Base-by-base conservation (phyloP, 768 basidiomycete genomes). In the Leucosporidium creatinivorum region DNA sequence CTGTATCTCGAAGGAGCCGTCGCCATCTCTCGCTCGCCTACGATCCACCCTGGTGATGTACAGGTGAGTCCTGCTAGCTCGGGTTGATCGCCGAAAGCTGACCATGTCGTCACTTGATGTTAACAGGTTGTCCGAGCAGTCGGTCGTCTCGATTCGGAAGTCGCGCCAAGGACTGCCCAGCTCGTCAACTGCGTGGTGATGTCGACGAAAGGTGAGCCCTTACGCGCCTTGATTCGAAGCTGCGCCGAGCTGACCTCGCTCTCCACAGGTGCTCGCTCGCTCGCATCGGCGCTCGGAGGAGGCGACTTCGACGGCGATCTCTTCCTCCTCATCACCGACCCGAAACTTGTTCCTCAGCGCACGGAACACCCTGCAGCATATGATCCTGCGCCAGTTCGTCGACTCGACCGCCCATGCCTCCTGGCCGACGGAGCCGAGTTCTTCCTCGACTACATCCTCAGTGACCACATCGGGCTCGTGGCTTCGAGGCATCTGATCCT, bases 1-100 rank as follows among this genome's bases (percentile, higher is more conserved):
- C 78, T 69, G 18, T 87, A 83, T 79, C 75, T 90, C 6, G 76
- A 83, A 75, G 89, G 89, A 33, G 78, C 80, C 64, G 84, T 84
- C 65, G 80, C 82, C 48, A 84, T 90, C 58, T 86, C 84, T 9
- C 80, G 89, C 64, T 89, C 85, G 76, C 89, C 89, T 8, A 84
- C 87, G 9, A 83, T 84, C 25, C 88, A 90, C 75, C 85, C 87
- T 8, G 89, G 89, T 19, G 89, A 89, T 74, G 85, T 88, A 85
- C 73, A 64, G 78, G 69, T 85, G 25, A 21, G 49, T 17, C 17
- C 33, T 19, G 26, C 18, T 61, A 86, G 88, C 4, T 80, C 80
- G 86, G 86, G 6, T 85, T 88, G 58, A 86, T 87, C 56, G 36
- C 4, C 48, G 28, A 17, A 44, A 13, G 5, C 33, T 58, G 48